phyloP scores from a whole-genome alignment of 192 early-diverging fungal species.

The Mortierella hygrophila region DNA sequence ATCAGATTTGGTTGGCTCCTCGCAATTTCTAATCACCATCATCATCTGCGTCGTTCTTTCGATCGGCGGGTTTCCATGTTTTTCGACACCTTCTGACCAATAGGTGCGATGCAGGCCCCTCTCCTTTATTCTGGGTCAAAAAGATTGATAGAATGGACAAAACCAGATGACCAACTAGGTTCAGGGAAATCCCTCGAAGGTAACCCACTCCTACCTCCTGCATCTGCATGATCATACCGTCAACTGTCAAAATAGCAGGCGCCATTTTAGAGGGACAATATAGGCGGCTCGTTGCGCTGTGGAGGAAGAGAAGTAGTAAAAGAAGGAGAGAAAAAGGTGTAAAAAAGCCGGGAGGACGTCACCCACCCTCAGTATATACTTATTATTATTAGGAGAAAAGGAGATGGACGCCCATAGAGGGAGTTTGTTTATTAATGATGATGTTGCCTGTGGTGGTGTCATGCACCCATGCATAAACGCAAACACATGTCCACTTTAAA shows the following conservation, averaged over 20 bases:
- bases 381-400: not conserved
- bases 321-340: not conserved
- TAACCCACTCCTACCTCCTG: no score
- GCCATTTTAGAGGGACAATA: not conserved
- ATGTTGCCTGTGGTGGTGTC: not conserved
- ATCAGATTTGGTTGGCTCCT: no score
- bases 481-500: slow-evolving; percentile 5
- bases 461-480: slow-evolving; percentile 7
- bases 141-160: not conserved
- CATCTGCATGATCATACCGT: not conserved
- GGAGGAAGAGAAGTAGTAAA: not conserved
- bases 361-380: not conserved
- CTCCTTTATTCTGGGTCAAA: not conserved
- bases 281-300: not conserved
- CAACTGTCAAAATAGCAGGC: not conserved
- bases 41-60: no score
- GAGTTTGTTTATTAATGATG: not conserved
- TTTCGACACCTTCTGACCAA: not conserved
- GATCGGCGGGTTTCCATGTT: no score
- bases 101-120: not conserved
- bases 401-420: not conserved
- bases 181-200: not conserved
- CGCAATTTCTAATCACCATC: no score
- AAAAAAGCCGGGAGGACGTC: not conserved
- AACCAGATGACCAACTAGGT: not conserved